Evolutionary conservation across 163 green algal genomes (phyloP).

Genomic region (Prototheca stagnorum): DNA sequence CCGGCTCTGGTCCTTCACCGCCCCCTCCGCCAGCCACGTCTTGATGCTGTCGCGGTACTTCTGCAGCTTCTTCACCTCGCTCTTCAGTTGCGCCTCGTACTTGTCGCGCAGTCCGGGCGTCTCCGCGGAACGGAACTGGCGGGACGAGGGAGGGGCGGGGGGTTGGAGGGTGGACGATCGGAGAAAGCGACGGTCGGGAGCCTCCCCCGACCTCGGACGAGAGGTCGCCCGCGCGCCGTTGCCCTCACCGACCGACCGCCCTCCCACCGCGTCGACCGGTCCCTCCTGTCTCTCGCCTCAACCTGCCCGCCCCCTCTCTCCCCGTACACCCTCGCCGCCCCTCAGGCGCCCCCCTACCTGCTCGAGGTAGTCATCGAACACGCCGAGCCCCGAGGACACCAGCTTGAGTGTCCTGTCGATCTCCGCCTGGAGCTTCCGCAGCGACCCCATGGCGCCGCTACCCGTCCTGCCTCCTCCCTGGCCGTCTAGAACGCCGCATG

Average conservation of each 20-base stretch:
- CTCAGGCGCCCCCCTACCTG: no score
- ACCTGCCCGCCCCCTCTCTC: no score
- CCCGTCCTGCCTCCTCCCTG: not conserved
- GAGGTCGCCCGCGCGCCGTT: no score
- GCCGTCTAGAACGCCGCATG: no score
- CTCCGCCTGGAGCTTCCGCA: constrained; percentile 72
- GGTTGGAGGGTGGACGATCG: no score
- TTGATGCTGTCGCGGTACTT: constrained; percentile 91
- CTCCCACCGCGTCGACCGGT: no score
- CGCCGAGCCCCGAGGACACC: constrained; percentile 78
- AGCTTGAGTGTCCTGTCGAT: constrained; percentile 94
- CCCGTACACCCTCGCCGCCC: no score
- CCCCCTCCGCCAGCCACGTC: constrained; percentile 71
- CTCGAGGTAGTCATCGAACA: constrained; percentile 90
- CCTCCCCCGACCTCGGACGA: no score
- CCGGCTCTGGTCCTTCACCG: constrained; percentile 94
- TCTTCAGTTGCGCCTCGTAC: constrained; percentile 94
- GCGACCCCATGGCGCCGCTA: constrained; percentile 26
- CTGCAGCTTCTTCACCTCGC: constrained; percentile 99
- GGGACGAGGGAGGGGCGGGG: no score
- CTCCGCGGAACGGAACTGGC: not conserved
- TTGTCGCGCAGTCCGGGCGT: constrained; percentile 62
- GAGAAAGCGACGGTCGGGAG: no score
- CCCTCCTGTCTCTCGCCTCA: no score
- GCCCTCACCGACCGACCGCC: no score